Base-by-base conservation (phyloP, 176 grass and related monocot species). In the Chloris gayana region DNA sequence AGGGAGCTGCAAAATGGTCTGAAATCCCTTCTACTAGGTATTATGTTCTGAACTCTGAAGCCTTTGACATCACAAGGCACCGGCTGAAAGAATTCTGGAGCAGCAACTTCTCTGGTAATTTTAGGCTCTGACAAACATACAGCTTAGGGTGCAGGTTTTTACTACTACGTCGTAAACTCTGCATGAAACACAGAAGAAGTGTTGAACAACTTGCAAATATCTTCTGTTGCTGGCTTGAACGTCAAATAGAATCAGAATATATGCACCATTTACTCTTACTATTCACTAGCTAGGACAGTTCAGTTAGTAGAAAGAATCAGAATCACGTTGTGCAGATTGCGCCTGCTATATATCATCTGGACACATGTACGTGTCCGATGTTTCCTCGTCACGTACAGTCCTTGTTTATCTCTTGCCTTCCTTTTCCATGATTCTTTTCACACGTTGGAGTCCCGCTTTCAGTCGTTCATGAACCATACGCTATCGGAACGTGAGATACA, bases 301-400 rank as follows among this genome's bases (percentile, higher is more conserved):
- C 45, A 64, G 44, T 70, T 51, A 64, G 54, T 41, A 47, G 66
- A 49, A 46, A 27, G 57, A 87, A 77, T 57, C 66, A 72, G 58
- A 72, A 82, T 56, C 26, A 25, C 32, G 41, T 35, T 29, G 37
- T 77, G 73, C 39, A 12, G 53, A 77, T 49, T 61, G 53, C 25
- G 51, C 18, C 33, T 60, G 73, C 72, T 64, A n/a, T n/a, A n/a
- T n/a, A 21, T 69, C 42, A 75, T 22, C 30, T 38, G 5, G 56
- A 57, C 42, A 44, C 33, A 45, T 21, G 2, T 12, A 44, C 41
- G 46, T 67, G 34, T 57, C 67, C 30, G 33, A 1, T 17, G 14
- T 74, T 53, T 51, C 31, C 46, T 31, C 42, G 24, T 53, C 57
- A 32, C 29, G 39, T 11, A 2, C 3, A 25, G 32, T 70, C 56